Evolutionary conservation across 1,139 yeast genomes (phyloP), one percentile per base, ranked within the genome.

Genomic region (Scheffersomyces segobiensis): DNA sequence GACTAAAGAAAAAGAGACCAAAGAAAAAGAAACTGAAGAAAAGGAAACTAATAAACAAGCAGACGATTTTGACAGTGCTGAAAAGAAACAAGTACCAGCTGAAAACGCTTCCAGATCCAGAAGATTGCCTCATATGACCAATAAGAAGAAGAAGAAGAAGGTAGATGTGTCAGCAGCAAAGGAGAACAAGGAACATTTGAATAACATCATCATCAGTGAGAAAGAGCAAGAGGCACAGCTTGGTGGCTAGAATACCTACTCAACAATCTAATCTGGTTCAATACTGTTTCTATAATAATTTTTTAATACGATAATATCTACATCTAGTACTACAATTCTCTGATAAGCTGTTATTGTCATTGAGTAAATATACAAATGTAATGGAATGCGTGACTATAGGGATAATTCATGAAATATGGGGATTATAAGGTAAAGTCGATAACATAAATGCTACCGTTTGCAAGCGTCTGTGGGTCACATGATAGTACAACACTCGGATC

Each of bases 101-200:
- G 26, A 20, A 20, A 24, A 48, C n/a, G 24, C 5, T 10, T 32
- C 42, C 3, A 14, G 42, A 8, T 32, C 42, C 42, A 32, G 42
- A 32, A 32, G 42, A 32, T 32, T 32, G 17, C 14, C 42, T 4
- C 26, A 48, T 17, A 48, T 17, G 26, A 48, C 8, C 24, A 19
- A 18, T 12, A 48, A 88, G 62, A 90, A 86, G 61, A 65, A 76
- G 63, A 86, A 79, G 57, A 75, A 67, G n/a, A 85, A 71, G 52
- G 55, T 59, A 18, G 79, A 83, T 2, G 70, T 78, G 60, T 78
- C 76, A 3, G 5, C 32, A 24, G 32, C 32, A 3, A 69, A 71
- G 19, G 80, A 81, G 57, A 70, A 73, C 42, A 61, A 72, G 42
- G 79, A 77, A 17, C 83, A 81, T 65, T 70, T 82, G 63, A 70